These are phyloP conservation scores for Yamadazyma akitaensis DNA, from an alignment of 805 yeast genomes.

Conservation along the genomic window DNA sequence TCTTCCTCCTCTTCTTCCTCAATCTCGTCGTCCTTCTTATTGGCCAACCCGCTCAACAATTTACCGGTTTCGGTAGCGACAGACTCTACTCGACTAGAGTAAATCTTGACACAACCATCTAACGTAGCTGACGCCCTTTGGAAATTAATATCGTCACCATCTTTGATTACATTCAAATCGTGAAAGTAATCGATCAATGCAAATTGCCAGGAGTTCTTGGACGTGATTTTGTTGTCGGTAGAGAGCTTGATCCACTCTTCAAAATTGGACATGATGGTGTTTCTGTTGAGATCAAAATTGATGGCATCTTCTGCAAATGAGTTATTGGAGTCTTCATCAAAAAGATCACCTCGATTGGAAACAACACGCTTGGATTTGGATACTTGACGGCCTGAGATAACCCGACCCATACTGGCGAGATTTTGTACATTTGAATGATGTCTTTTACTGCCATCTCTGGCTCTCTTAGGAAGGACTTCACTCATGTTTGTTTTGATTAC, in stretches of 20 bases:
- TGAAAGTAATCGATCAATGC: conserved; percentile 52
- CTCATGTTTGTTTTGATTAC: background rate
- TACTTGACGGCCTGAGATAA: conserved; percentile 22
- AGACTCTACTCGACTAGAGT: conserved; percentile 86
- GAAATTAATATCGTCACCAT: conserved; percentile 62
- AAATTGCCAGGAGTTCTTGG: conserved; percentile 48
- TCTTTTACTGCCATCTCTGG: conserved; percentile 11
- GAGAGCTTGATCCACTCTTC: conserved; percentile 51
- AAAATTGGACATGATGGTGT: conserved; percentile 42
- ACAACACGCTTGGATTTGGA: conserved; percentile 18
- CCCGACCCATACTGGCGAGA: conserved; percentile 27
- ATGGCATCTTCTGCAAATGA: conserved; percentile 38
- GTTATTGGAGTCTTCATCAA: conserved; percentile 19
- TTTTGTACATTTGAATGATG: conserved; percentile 19
- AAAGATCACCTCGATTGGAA: conserved; percentile 17
- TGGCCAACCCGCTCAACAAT: conserved; percentile 70
- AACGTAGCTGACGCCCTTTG: conserved; percentile 88
- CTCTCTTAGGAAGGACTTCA: conserved; percentile 25
- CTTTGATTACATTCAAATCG: conserved; percentile 46
- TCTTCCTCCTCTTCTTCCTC: conserved; percentile 25
- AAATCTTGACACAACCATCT: conserved; percentile 93
- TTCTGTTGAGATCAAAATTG: conserved; percentile 39
- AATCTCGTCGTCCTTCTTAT: conserved; percentile 23
- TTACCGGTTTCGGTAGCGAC: conserved; percentile 89
- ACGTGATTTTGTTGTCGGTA: conserved; percentile 47